Conservation (phyloP, 2,329 filamentous ascomycete genomes). For the Alternaria panax region DNA sequence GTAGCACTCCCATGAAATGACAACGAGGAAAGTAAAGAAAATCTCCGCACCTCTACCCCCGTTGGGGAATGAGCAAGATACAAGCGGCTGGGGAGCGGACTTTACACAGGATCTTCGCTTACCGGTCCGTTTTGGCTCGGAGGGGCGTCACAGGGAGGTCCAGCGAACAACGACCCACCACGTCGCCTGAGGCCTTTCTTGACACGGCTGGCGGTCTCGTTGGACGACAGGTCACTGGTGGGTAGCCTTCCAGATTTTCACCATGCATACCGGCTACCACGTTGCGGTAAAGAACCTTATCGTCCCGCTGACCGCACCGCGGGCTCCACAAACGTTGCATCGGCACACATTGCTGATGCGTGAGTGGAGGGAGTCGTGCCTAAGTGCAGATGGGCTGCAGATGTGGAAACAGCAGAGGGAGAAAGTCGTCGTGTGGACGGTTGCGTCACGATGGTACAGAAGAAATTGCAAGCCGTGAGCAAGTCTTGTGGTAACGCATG, state of each 20-base stretch:
- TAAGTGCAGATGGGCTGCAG: slow-evolving; percentile 24
- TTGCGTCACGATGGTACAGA: slow-evolving; percentile 27
- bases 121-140: not conserved
- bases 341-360: slow-evolving; percentile 22
- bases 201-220: slow-evolving; percentile 10
- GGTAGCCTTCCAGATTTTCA: slow-evolving; percentile 25
- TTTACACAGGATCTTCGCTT: slow-evolving; percentile 1
- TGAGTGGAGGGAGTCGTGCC: slow-evolving; percentile 28
- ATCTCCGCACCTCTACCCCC: not conserved
- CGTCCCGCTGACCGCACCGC: slow-evolving; percentile 27
- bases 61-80: not conserved
- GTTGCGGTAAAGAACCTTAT: slow-evolving; percentile 34
- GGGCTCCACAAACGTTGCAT: slow-evolving; percentile 32
- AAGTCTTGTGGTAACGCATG: not conserved
- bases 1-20: not conserved
- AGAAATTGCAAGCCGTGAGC: not conserved
- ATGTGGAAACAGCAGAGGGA: slow-evolving; percentile 14
- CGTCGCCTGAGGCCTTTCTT: slow-evolving; percentile 24
- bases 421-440: slow-evolving; percentile 14
- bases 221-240: slow-evolving; percentile 21
- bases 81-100: not conserved
- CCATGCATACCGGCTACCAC: slow-evolving; percentile 28
- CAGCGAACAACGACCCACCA: slow-evolving; percentile 31
- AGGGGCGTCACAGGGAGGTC: slow-evolving; percentile 2
- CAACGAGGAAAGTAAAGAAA: not conserved